phyloP scores from a whole-genome alignment of 148 eudicot species.

The Selenicereus undatus region DNA sequence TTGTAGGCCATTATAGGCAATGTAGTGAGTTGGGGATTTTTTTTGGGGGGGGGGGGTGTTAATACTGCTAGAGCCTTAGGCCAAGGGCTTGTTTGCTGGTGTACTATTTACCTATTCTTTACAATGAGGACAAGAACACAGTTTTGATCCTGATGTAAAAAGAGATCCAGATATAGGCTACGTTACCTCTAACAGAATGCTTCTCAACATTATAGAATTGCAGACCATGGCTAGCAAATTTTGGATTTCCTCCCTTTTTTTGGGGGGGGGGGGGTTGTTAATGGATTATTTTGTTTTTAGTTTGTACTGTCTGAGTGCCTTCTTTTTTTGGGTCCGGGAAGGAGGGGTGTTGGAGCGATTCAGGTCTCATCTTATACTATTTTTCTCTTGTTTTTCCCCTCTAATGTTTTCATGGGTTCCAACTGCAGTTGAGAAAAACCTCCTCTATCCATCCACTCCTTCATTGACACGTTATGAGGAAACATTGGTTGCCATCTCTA shows the following conservation, averaged over 20 bases:
- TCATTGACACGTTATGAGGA: constrained; percentile 88
- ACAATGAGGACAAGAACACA: background rate
- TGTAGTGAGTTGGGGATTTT: background rate
- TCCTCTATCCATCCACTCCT: constrained; percentile 73
- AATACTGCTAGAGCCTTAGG: background rate
- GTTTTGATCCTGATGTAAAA: background rate
- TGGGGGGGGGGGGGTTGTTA: no score
- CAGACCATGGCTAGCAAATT: no score
- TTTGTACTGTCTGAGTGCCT: no score
- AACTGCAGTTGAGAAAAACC: constrained; percentile 68
- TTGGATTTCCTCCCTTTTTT: no score
- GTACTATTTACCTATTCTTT: background rate
- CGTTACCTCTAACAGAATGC: background rate
- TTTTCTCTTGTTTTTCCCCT: background rate
- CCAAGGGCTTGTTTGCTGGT: background rate
- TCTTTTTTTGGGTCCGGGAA: no score
- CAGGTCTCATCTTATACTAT: background rate
- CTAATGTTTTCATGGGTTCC: constrained; percentile 5
- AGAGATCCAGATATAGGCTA: background rate
- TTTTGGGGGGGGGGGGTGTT: background rate
- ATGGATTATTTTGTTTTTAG: no score
- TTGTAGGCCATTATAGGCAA: background rate
- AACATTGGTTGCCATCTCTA: constrained; percentile 50
- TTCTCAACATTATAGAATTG: no score
- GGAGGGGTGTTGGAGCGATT: no score